A percentile compares a stretch with the other conserved stretches of the same genome.
phyloP scores from a whole-genome alignment of 2,329 filamentous ascomycete species.

The Penicillium concentricum region DNA sequence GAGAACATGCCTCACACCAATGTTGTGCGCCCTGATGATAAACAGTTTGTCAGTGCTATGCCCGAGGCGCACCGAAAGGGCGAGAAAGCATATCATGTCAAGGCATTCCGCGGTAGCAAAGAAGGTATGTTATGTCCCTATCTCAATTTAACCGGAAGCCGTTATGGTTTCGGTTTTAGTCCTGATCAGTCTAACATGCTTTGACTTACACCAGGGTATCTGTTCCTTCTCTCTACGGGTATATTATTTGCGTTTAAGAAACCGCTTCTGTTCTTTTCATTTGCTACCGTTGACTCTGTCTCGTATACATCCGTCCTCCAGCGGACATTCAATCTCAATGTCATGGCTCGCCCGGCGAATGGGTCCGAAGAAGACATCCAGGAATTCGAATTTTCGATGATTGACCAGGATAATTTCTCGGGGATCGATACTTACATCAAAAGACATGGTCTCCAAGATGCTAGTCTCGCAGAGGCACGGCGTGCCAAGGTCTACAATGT shows the following conservation, averaged over 20 bases:
- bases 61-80: slow-evolving; percentile 61
- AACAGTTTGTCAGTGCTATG: slow-evolving; percentile 60
- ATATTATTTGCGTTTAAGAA: slow-evolving; percentile 67
- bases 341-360: slow-evolving; percentile 43
- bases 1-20: slow-evolving; percentile 47
- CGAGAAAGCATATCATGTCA: slow-evolving; percentile 64
- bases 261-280: slow-evolving; percentile 62
- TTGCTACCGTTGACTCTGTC: slow-evolving; percentile 58
- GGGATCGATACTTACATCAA: slow-evolving; percentile 64
- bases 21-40: slow-evolving; percentile 54
- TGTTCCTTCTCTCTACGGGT: slow-evolving; percentile 62
- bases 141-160: neutral
- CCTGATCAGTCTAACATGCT: slow-evolving; percentile 3
- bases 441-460: slow-evolving; percentile 60
- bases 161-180: neutral
- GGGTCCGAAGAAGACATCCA: slow-evolving; percentile 44
- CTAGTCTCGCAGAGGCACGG: slow-evolving; percentile 60
- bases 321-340: slow-evolving; percentile 65
- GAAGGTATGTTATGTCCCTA: slow-evolving; percentile 50
- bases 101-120: slow-evolving; percentile 64
- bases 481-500: slow-evolving; percentile 61
- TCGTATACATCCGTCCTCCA: slow-evolving; percentile 65
- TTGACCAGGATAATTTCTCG: slow-evolving; percentile 62
- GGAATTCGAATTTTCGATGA: slow-evolving; percentile 64
- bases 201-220: slow-evolving; percentile 51